Percentiles rank a stretch among this genome's conserved stretches.
Evolutionary conservation across 257 asterid species (phyloP).

Genomic region (Leptodermis oblonga): DNA sequence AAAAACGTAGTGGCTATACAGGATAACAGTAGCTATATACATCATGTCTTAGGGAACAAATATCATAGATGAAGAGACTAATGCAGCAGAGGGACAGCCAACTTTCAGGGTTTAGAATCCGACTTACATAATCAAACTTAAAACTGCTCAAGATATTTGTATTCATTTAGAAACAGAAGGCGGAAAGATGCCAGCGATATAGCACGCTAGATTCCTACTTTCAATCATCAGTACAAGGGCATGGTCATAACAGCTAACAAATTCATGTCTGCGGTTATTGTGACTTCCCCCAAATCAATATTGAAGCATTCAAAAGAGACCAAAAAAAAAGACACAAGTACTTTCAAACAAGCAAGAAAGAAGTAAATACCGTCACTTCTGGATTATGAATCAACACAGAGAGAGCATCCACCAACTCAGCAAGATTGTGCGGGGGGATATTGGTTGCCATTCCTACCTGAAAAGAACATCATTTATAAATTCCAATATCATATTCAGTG

Average conservation of each 20-base stretch:
- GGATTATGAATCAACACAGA: slow-evolving; percentile 88
- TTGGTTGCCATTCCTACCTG: slow-evolving; percentile 99
- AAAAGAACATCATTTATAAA: slow-evolving; percentile 15
- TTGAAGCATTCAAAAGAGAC: neutral
- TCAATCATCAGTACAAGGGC: neutral
- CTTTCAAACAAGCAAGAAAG: neutral
- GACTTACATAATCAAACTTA: neutral
- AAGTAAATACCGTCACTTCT: slow-evolving; percentile 76
- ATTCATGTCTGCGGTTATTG: neutral
- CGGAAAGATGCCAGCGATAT: neutral
- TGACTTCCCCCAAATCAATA: neutral
- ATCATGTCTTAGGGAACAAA: neutral
- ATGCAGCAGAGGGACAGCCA: neutral
- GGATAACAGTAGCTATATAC: neutral
- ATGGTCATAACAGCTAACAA: neutral
- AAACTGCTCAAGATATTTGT: neutral
- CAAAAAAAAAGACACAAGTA: neutral
- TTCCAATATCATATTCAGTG: neutral
- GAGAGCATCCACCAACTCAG: slow-evolving; percentile 93
- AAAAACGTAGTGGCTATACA: neutral
- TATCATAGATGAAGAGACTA: neutral
- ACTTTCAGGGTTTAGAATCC: neutral
- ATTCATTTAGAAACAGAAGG: neutral
- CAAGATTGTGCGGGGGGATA: slow-evolving; percentile 98
- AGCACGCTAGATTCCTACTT: neutral